Evolutionary conservation across 345 rosid species (phyloP).

Genomic region (Luvunga scandens): DNA sequence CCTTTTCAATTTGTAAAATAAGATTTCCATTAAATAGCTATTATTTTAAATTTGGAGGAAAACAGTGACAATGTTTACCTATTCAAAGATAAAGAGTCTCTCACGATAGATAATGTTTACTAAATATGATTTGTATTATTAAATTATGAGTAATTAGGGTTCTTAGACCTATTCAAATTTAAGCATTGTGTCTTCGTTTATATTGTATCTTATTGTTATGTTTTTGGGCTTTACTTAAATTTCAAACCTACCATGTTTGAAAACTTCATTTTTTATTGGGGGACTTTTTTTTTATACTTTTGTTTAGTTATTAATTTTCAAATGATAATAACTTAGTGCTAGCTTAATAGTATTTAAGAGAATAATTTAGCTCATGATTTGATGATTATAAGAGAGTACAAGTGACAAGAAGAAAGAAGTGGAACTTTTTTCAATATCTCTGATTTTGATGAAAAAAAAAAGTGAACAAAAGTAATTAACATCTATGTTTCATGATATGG

Average conservation of each 20-base stretch:
- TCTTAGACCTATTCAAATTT: neutral
- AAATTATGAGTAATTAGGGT: neutral
- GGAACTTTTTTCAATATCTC: too few relatives aligned
- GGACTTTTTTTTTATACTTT: neutral
- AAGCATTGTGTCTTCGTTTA: neutral
- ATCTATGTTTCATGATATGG: too few relatives aligned
- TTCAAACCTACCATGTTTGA: neutral
- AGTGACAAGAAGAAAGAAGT: neutral
- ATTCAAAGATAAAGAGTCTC: too few relatives aligned
- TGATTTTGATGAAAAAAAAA: too few relatives aligned
- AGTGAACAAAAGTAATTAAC: too few relatives aligned
- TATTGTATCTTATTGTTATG: neutral
- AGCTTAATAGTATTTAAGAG: neutral
- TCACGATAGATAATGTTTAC: neutral
- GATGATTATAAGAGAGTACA: neutral
- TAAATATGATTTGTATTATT: neutral
- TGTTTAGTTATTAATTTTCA: neutral
- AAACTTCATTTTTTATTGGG: neutral
- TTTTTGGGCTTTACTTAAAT: neutral
- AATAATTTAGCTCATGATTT: neutral
- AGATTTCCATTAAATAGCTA: too few relatives aligned
- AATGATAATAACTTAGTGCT: neutral
- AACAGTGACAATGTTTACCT: too few relatives aligned
- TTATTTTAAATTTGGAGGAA: too few relatives aligned
- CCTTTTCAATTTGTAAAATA: neutral